phyloP scores from a whole-genome alignment of 108 stramenopile species.

The Conticribra weissflogii region DNA sequence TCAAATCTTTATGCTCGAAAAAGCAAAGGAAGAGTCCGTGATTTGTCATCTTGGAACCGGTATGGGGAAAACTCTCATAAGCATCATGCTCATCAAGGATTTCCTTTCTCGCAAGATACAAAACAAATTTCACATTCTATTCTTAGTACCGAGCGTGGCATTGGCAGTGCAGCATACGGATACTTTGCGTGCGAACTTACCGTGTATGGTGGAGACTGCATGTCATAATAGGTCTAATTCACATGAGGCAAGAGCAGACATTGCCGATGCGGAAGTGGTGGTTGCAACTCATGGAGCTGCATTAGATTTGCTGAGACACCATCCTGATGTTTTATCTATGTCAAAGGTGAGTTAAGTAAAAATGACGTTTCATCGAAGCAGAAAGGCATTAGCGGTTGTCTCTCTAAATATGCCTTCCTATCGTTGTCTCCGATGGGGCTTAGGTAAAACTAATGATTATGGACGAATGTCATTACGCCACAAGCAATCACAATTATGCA shows the following conservation, averaged over 20 bases:
- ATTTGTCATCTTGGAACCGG: constrained; percentile 75
- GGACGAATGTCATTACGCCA: constrained; percentile 73
- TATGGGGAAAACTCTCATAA: constrained; percentile 69
- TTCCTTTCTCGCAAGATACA: constrained; percentile 6
- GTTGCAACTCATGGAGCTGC: constrained; percentile 75
- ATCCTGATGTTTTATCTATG: constrained; percentile 53
- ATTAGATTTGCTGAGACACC: constrained; percentile 63
- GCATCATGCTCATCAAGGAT: constrained; percentile 54
- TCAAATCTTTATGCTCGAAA: constrained; percentile 54
- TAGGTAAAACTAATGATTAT: constrained; percentile 56
- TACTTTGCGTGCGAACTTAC: constrained; percentile 57
- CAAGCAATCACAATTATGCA: constrained; percentile 51
- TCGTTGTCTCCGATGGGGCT: no score
- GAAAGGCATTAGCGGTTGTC: no score
- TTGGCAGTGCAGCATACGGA: constrained; percentile 68
- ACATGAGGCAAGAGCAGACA: constrained; percentile 18
- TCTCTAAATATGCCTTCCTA: no score
- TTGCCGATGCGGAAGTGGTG: constrained; percentile 51
- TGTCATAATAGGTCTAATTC: constrained; percentile 36
- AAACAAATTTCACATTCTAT: constrained; percentile 48
- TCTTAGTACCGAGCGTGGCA: constrained; percentile 69
- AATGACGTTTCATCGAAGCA: neutral
- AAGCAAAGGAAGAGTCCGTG: constrained; percentile 53
- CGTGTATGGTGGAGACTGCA: constrained; percentile 47
- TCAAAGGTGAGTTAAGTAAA: constrained; percentile 3